Conservation (phyloP, 148 eudicot species). For the Cornus kousa region DNA sequence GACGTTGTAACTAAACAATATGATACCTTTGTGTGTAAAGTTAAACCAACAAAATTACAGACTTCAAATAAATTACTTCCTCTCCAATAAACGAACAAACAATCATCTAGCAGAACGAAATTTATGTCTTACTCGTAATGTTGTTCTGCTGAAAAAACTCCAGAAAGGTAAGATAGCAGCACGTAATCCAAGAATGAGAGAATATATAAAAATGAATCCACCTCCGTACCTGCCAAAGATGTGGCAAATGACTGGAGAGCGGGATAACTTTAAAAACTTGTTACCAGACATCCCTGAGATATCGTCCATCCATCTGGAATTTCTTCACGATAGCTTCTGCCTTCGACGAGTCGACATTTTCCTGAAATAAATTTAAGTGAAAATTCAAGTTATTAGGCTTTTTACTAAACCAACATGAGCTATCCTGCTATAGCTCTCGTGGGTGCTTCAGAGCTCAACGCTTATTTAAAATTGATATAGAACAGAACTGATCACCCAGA, state of each 20-base stretch:
- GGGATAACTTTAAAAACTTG: background rate
- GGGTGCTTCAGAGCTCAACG: background rate
- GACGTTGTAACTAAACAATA: background rate
- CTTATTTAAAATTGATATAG: too few species aligned
- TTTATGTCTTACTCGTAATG: background rate
- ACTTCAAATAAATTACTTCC: background rate
- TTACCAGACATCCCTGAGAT: constrained; percentile 85
- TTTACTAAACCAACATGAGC: background rate
- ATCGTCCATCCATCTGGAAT: constrained; percentile 76
- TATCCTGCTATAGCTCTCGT: too few species aligned
- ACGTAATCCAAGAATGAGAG: background rate
- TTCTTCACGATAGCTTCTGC: constrained; percentile 75
- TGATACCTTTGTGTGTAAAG: background rate
- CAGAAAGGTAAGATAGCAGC: constrained; percentile 13
- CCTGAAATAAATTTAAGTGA: constrained; percentile 36
- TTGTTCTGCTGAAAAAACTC: background rate
- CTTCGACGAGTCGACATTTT: constrained; percentile 51
- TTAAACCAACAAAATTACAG: background rate
- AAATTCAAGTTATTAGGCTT: background rate
- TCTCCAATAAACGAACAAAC: background rate
- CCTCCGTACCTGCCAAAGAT: background rate
- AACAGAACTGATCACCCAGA: too few species aligned
- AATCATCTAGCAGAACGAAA: constrained; percentile 7
- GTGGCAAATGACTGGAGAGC: background rate
- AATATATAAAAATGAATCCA: constrained; percentile 11